Evolutionary conservation across 2,329 filamentous ascomycete genomes (phyloP).

Genomic region (Tolypocladium album): DNA sequence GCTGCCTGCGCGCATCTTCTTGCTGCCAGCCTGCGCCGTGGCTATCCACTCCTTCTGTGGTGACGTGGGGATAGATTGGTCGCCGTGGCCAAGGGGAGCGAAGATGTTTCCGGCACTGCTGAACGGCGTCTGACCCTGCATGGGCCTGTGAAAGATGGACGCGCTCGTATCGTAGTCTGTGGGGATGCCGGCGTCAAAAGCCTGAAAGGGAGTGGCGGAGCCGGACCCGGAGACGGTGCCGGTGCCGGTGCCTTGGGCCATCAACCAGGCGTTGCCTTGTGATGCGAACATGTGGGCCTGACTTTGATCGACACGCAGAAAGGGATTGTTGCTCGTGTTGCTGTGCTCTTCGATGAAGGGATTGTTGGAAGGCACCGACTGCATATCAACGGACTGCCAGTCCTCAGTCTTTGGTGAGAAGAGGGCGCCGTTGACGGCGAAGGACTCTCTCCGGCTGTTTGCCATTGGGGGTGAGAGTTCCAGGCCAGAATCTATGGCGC

Average conservation of each 20-base stretch:
- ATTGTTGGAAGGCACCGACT: constrained; percentile 52
- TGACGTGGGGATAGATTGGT: constrained; percentile 41
- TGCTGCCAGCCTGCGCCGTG: constrained; percentile 38
- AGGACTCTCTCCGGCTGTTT: constrained; percentile 53
- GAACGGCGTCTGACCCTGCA: constrained; percentile 45
- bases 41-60: constrained; percentile 49
- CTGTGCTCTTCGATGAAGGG: constrained; percentile 46
- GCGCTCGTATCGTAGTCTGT: constrained; percentile 43
- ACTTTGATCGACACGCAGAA: constrained; percentile 50
- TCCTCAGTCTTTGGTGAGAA: constrained; percentile 57
- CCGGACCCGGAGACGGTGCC: constrained; percentile 52
- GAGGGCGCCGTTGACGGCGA: constrained; percentile 42
- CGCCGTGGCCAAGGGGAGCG: constrained; percentile 33
- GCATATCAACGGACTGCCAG: constrained; percentile 56
- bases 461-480: constrained; percentile 54
- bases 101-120: constrained; percentile 44
- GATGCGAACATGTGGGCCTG: constrained; percentile 31
- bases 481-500: constrained; percentile 47
- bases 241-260: constrained; percentile 49
- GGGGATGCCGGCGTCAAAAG: constrained; percentile 44
- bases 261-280: constrained; percentile 45
- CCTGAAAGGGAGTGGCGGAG: constrained; percentile 62
- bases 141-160: constrained; percentile 41
- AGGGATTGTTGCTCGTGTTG: constrained; percentile 56
- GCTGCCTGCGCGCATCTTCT: constrained; percentile 56